A percentile compares a stretch with the other conserved stretches of the same genome.
These are phyloP conservation scores for Xylaria sp. DNA, from an alignment of 2,329 filamentous ascomycete genomes.

Conservation along the genomic window DNA sequence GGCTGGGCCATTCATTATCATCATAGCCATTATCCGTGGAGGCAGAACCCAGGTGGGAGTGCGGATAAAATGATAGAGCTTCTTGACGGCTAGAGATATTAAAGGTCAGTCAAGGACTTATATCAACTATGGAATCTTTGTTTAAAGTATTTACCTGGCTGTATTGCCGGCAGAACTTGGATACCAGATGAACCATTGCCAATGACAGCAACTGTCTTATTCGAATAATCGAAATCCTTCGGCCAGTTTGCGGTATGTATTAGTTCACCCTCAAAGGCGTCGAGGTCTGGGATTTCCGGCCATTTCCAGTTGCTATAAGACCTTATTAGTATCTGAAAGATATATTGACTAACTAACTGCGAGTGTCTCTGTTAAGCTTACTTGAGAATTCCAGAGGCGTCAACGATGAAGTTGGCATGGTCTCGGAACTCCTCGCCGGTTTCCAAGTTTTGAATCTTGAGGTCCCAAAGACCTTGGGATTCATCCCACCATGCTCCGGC, in stretches of 20 bases:
- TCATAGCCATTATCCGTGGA: constrained; percentile 35
- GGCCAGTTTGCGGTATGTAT: constrained; percentile 53
- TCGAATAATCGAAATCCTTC: constrained; percentile 42
- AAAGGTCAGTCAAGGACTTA: constrained; percentile 8
- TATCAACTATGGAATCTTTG: not conserved
- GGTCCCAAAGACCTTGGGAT: constrained; percentile 37
- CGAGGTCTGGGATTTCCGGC: constrained; percentile 44
- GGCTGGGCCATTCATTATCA: constrained; percentile 35
- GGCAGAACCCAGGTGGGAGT: constrained; percentile 41
- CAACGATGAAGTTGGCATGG: constrained; percentile 43
- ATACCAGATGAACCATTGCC: constrained; percentile 52
- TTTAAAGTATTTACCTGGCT: constrained; percentile 32
- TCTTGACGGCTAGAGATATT: constrained; percentile 31
- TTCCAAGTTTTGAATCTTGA: constrained; percentile 37
- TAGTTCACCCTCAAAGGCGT: constrained; percentile 43
- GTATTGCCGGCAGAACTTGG: constrained; percentile 48
- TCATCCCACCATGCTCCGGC: constrained; percentile 43
- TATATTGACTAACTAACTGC: not conserved
- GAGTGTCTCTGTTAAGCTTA: constrained; percentile 29
- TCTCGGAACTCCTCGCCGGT: constrained; percentile 40
- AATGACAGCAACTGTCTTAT: constrained; percentile 51
- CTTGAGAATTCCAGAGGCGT: constrained; percentile 50
- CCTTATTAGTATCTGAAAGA: constrained; percentile 2
- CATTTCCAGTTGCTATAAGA: constrained; percentile 45
- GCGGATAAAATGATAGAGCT: constrained; percentile 39